phyloP scores from a whole-genome alignment of 106 monocot species.

The Acorus gramineus region DNA sequence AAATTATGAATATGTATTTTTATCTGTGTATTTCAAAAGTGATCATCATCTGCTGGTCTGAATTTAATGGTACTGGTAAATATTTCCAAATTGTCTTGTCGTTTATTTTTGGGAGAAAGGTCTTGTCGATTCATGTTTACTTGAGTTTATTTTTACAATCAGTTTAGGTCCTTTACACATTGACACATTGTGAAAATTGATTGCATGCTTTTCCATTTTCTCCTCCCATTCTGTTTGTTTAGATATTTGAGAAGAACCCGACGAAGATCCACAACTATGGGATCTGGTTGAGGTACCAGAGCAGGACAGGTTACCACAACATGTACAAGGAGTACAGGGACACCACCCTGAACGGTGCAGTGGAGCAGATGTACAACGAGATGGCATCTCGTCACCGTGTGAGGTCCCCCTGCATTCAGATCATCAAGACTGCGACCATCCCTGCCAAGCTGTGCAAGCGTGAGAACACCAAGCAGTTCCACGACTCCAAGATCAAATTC shows the following conservation, averaged over 20 bases:
- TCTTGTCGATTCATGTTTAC: too few species aligned
- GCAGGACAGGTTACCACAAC: slow-evolving; percentile 82
- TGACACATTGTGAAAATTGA: too few species aligned
- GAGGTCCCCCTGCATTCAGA: slow-evolving; percentile 67
- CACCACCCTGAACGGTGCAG: slow-evolving; percentile 69
- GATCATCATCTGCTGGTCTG: too few species aligned
- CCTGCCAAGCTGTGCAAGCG: slow-evolving; percentile 70
- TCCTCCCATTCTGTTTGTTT: neutral
- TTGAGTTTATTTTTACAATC: too few species aligned
- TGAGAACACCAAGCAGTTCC: slow-evolving; percentile 82
- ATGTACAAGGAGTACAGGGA: slow-evolving; percentile 93
- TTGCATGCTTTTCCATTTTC: neutral
- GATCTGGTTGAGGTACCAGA: slow-evolving; percentile 83
- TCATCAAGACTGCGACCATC: slow-evolving; percentile 75
- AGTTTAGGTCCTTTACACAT: too few species aligned
- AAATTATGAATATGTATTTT: too few species aligned
- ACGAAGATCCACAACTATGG: slow-evolving; percentile 80
- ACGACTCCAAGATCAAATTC: slow-evolving; percentile 70
- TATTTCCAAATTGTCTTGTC: too few species aligned
- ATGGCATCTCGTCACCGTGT: slow-evolving; percentile 86
- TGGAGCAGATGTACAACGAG: slow-evolving; percentile 85
- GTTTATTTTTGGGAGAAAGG: too few species aligned
- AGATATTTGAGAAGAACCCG: slow-evolving; percentile 74
- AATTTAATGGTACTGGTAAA: too few species aligned
- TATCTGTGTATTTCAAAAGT: too few species aligned